Evolutionary conservation across 23 red algal genomes (phyloP).

Genomic region (Pyropia haitanensis): DNA sequence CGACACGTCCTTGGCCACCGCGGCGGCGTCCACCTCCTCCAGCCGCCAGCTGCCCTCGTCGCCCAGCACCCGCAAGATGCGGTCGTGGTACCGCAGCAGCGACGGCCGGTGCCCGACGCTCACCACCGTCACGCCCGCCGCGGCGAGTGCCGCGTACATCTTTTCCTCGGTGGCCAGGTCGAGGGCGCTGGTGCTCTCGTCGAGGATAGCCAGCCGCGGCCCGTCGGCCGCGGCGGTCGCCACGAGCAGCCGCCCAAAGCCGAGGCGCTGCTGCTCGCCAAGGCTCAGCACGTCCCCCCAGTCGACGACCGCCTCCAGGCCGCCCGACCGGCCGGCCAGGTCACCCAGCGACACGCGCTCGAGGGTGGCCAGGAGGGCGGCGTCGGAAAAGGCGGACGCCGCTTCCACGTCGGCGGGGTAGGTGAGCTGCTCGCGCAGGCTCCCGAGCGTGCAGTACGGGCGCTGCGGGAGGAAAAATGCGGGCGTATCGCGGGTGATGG

Average conservation of each 20-base stretch:
- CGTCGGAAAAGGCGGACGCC: constrained; percentile 13
- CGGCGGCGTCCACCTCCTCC: constrained; percentile 24
- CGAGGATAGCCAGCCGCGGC: constrained; percentile 53
- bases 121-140: constrained; percentile 42
- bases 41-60: constrained; percentile 22
- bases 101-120: constrained; percentile 84
- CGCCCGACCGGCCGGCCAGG: constrained; percentile 46
- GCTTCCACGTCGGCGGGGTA: constrained; percentile 49
- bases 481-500: constrained; percentile 25
- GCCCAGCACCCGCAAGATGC: constrained; percentile 35
- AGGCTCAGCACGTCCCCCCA: constrained; percentile 76
- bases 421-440: constrained; percentile 58
- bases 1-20: constrained; percentile 22
- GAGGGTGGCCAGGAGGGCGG: constrained; percentile 31
- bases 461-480: constrained; percentile 91
- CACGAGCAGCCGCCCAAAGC: constrained; percentile 68
- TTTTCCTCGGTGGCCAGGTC: constrained; percentile 53
- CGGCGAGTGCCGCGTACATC: constrained; percentile 60
- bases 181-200: constrained; percentile 79
- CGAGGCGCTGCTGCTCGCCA: constrained; percentile 88
- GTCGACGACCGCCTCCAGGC: constrained; percentile 55
- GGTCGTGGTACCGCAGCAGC: constrained; percentile 64
- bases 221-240: constrained; percentile 8
- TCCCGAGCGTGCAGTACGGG: constrained; percentile 88
- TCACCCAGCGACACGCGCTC: constrained; percentile 53